phyloP scores from a whole-genome alignment of 805 yeast species.

The Isabelozyma rhagii region DNA sequence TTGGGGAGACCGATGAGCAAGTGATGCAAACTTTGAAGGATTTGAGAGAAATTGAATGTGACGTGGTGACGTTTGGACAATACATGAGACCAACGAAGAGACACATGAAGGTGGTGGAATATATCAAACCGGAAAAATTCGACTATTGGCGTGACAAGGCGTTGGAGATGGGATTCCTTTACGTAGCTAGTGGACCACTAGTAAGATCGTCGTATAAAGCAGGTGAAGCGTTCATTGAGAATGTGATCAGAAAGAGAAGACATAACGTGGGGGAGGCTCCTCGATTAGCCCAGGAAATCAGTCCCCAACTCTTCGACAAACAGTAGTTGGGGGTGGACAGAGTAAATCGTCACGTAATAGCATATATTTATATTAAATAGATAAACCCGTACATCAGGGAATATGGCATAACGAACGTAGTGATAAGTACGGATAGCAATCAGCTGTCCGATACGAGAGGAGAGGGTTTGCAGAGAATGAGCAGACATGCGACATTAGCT shows the following conservation, averaged over 20 bases:
- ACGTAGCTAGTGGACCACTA: constrained; percentile 96
- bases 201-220: constrained; percentile 97
- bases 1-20: constrained; percentile 95
- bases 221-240: constrained; percentile 96
- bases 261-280: constrained; percentile 46
- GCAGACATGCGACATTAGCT: too few species aligned
- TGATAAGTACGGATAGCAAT: too few species aligned
- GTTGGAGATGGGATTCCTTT: constrained; percentile 83
- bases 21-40: constrained; percentile 70
- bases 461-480: too few species aligned
- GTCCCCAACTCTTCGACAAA: constrained; percentile 8
- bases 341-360: not conserved
- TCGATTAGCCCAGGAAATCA: constrained; percentile 21
- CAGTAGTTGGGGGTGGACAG: not conserved
- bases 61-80: constrained; percentile 97
- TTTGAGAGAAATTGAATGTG: constrained; percentile 73
- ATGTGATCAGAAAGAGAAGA: constrained; percentile 75
- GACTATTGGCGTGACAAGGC: constrained; percentile 91
- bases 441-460: too few species aligned
- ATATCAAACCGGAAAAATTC: constrained; percentile 89
- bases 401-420: too few species aligned
- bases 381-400: too few species aligned
- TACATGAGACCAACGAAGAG: constrained; percentile 99
- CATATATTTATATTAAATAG: not conserved
- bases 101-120: constrained; percentile 97